Evolutionary conservation across 495 filamentous ascomycete genomes (phyloP).

Genomic region (Hypomontagnella submonticulosa): DNA sequence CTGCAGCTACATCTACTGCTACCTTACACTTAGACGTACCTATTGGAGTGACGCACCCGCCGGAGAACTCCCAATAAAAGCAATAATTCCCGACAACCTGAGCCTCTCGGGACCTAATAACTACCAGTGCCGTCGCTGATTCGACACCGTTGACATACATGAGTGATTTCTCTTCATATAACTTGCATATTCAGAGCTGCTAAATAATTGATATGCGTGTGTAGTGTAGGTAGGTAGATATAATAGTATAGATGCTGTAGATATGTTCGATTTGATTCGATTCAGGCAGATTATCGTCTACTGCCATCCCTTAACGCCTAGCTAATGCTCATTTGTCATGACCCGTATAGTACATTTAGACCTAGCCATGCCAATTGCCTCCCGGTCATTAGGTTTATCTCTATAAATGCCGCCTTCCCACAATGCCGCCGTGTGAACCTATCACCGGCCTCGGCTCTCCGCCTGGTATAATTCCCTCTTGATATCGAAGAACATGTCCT

Average conservation of each 20-base stretch:
- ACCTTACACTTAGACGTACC: slow-evolving; percentile 5
- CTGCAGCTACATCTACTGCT: slow-evolving; percentile 13
- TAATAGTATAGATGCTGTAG: too few relatives aligned
- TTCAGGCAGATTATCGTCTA: not conserved
- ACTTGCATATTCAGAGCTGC: too few relatives aligned
- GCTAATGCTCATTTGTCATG: slow-evolving; percentile 28
- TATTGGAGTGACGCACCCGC: slow-evolving; percentile 18
- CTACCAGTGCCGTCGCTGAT: too few relatives aligned
- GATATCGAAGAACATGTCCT: slow-evolving; percentile 75
- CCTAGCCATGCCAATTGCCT: slow-evolving; percentile 16
- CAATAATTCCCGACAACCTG: slow-evolving; percentile 24
- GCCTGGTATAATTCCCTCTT: slow-evolving; percentile 72
- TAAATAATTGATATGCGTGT: not conserved
- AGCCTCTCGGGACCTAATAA: too few relatives aligned
- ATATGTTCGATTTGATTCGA: too few relatives aligned
- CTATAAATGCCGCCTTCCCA: not conserved
- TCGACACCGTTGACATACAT: slow-evolving; percentile 1
- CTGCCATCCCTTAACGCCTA: slow-evolving; percentile 24
- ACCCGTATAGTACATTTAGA: slow-evolving; percentile 2
- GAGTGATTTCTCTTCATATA: slow-evolving; percentile 6
- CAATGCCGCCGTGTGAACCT: not conserved
- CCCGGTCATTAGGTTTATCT: slow-evolving; percentile 10
- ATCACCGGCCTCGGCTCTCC: slow-evolving; percentile 57
- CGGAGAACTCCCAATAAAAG: slow-evolving; percentile 27
- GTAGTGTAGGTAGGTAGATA: too few relatives aligned